phyloP scores from a whole-genome alignment of 2,329 filamentous ascomycete genomes.

The Colletotrichum sidae region DNA sequence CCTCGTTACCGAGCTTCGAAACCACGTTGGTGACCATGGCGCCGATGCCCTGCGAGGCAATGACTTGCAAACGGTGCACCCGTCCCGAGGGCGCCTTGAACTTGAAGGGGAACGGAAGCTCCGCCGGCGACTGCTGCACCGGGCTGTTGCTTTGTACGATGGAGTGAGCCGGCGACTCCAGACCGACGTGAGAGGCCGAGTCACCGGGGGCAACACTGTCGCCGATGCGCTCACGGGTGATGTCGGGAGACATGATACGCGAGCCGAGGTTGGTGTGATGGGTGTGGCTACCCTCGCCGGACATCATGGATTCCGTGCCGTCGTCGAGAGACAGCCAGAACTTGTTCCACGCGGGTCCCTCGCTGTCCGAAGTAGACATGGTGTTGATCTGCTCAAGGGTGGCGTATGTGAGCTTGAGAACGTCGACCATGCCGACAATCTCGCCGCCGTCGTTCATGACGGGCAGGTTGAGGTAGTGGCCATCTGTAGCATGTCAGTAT shows the following conservation, averaged over 20 bases:
- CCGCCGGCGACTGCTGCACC: conserved; percentile 70
- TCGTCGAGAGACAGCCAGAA: conserved; percentile 98
- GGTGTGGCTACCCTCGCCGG: conserved; percentile 84
- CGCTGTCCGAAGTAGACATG: conserved; percentile 87
- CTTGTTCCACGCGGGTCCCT: conserved; percentile 99
- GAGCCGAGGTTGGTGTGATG: conserved; percentile 72
- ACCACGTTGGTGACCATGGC: conserved; percentile 83
- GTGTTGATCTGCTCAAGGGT: conserved; percentile 98
- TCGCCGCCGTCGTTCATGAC: conserved; percentile 98
- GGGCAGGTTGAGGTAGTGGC: conserved; percentile 96
- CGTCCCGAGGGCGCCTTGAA: conserved; percentile 97
- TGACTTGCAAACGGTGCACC: conserved; percentile 90
- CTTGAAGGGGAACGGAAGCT: conserved; percentile 94
- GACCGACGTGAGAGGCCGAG: conserved; percentile 91
- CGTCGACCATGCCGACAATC: conserved; percentile 99
- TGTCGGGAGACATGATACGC: conserved; percentile 84
- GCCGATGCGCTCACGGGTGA: conserved; percentile 74
- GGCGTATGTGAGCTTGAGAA: conserved; percentile 97
- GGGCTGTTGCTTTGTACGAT: conserved; percentile 60
- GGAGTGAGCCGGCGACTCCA: conserved; percentile 80
- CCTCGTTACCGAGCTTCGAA: conserved; percentile 86
- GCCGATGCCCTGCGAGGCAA: conserved; percentile 82
- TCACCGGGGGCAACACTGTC: conserved; percentile 94
- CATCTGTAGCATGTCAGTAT: conserved; percentile 70
- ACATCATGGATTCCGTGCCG: conserved; percentile 96